These are phyloP conservation scores for Collybiopsis confluens DNA, from an alignment of 768 basidiomycete genomes.

Conservation along the genomic window DNA sequence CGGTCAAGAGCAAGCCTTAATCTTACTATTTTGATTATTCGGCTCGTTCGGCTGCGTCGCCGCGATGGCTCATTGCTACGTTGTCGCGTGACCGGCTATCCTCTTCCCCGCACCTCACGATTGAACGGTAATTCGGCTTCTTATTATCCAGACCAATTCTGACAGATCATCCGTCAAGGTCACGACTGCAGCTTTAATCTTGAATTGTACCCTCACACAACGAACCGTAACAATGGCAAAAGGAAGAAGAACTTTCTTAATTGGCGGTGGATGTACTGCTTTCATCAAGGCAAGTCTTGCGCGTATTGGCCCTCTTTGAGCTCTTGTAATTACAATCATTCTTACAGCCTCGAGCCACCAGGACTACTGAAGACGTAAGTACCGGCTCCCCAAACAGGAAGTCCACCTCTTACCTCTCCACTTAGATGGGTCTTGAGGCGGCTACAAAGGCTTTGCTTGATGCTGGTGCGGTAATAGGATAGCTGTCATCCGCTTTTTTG, in stretches of 20 bases:
- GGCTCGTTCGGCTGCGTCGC: too few species aligned
- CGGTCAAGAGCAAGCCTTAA: too few species aligned
- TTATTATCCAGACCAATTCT: neutral
- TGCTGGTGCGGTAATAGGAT: constrained; percentile 44
- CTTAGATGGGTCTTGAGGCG: constrained; percentile 83
- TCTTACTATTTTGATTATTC: too few species aligned
- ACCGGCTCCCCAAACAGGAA: neutral
- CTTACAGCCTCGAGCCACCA: constrained; percentile 56
- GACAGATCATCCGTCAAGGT: neutral
- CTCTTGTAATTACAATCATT: neutral
- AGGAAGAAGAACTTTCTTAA: constrained; percentile 30
- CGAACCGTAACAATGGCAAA: neutral
- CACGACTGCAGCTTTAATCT: neutral
- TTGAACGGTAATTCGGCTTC: constrained; percentile 3
- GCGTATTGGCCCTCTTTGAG: neutral
- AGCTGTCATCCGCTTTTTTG: constrained; percentile 7
- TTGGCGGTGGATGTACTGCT: constrained; percentile 48
- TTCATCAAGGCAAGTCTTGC: constrained; percentile 44
- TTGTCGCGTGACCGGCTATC: too few species aligned
- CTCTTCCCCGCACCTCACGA: neutral
- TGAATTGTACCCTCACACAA: too few species aligned
- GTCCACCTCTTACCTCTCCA: neutral
- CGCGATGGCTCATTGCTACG: too few species aligned
- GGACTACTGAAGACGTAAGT: constrained; percentile 69
- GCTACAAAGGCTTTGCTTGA: constrained; percentile 84